Conservation (phyloP, 169 alveolate species). For the Theileria orientalis region DNA sequence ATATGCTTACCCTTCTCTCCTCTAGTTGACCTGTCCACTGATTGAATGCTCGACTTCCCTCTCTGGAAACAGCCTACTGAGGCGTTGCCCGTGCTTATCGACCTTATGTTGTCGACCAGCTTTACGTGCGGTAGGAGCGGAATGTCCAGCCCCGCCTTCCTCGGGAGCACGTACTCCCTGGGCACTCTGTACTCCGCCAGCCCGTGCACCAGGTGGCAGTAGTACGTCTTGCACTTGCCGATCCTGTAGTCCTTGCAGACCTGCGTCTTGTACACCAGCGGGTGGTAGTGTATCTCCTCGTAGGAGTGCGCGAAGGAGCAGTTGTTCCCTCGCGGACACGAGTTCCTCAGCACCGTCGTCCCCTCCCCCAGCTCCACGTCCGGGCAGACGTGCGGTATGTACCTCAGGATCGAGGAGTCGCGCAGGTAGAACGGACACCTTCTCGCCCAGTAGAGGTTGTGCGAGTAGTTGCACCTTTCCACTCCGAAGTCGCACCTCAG, state of each 20-base stretch:
- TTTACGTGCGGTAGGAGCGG: conserved; percentile 76
- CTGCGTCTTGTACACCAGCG: conserved; percentile 78
- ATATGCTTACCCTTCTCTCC: conserved; percentile 19
- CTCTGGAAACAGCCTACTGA: conserved; percentile 11
- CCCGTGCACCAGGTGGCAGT: conserved; percentile 82
- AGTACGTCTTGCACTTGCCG: conserved; percentile 80
- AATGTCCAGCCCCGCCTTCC: conserved; percentile 68
- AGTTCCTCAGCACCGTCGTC: conserved; percentile 58
- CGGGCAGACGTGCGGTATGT: conserved; percentile 83
- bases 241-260: conserved; percentile 72
- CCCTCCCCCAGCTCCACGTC: conserved; percentile 63
- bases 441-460: conserved; percentile 81
- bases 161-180: conserved; percentile 72
- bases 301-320: conserved; percentile 82
- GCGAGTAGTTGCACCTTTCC: conserved; percentile 82
- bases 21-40: background rate
- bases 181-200: conserved; percentile 80
- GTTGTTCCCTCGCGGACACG: conserved; percentile 82
- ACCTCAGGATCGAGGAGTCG: conserved; percentile 76
- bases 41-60: background rate
- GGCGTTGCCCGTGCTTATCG: conserved; percentile 4
- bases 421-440: conserved; percentile 82
- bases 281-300: conserved; percentile 83
- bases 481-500: conserved; percentile 81
- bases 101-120: conserved; percentile 71